phyloP scores from a whole-genome alignment of 2,329 filamentous ascomycete genomes.

The Ophidiomyces ophidiicola region DNA sequence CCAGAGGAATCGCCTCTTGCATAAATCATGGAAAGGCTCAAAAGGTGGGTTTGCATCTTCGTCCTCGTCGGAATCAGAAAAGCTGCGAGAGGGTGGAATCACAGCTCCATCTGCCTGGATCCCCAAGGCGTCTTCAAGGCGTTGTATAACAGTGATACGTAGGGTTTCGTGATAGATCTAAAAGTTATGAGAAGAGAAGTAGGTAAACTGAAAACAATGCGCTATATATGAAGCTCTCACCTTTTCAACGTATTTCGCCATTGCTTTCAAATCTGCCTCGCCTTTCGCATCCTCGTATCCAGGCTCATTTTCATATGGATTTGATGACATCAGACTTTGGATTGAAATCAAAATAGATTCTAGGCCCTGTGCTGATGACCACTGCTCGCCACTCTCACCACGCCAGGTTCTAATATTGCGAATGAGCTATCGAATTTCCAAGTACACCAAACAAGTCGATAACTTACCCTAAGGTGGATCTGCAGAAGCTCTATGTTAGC shows the following conservation, averaged over 20 bases:
- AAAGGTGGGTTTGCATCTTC: conserved; percentile 44
- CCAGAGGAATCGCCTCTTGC: conserved; percentile 88
- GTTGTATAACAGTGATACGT: conserved; percentile 71
- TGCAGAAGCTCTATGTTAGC: conserved; percentile 28
- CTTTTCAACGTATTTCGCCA: conserved; percentile 67
- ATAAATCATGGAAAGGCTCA: conserved; percentile 79
- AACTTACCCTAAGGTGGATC: conserved; percentile 70
- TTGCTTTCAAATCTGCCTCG: conserved; percentile 57
- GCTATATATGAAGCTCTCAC: no score
- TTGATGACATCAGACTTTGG: conserved; percentile 85
- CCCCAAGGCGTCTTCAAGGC: conserved; percentile 65
- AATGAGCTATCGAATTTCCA: conserved; percentile 1
- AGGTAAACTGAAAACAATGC: neutral
- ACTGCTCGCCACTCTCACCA: conserved; percentile 79
- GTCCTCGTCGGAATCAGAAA: conserved; percentile 25
- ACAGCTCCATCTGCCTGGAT: conserved; percentile 45
- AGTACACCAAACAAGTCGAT: neutral
- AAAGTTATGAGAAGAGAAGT: neutral
- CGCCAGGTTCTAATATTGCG: conserved; percentile 66
- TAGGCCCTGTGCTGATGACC: conserved; percentile 89
- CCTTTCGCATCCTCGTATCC: conserved; percentile 70
- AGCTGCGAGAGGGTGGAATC: conserved; percentile 21
- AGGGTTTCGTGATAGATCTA: conserved; percentile 86
- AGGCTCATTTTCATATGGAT: conserved; percentile 93
- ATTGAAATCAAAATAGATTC: conserved; percentile 93